A percentile compares a stretch with the other conserved stretches of the same genome.
phyloP scores from a whole-genome alignment of 768 basidiomycete species.

The Tricholoma sp. region DNA sequence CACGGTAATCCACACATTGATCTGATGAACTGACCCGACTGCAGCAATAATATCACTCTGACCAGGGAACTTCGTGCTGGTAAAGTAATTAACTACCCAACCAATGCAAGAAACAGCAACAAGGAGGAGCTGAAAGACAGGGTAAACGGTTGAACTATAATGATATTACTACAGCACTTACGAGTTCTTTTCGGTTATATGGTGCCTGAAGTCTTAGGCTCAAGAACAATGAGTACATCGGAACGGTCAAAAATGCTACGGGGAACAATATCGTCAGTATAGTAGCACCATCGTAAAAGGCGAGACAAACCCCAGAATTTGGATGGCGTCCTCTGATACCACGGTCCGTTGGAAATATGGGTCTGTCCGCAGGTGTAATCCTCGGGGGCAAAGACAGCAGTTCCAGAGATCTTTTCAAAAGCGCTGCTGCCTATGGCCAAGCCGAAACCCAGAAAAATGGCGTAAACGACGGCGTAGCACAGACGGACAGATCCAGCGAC shows the following conservation, averaged over 20 bases:
- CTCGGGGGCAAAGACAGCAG: conserved; percentile 39
- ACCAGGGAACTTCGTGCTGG: conserved; percentile 51
- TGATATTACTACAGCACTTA: conserved; percentile 17
- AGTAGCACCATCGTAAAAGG: neutral
- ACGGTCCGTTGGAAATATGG: conserved; percentile 54
- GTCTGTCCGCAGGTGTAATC: conserved; percentile 59
- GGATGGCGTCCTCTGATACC: conserved; percentile 72
- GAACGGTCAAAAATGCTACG: conserved; percentile 65
- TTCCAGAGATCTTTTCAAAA: conserved; percentile 52
- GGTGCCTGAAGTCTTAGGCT: conserved; percentile 64
- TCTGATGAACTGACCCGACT: conserved; percentile 43
- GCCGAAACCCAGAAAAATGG: conserved; percentile 76
- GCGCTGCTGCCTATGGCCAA: conserved; percentile 74
- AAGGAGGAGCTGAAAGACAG: conserved; percentile 24
- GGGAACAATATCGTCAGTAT: neutral
- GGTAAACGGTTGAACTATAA: neutral
- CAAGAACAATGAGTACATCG: conserved; percentile 61
- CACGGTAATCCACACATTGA: neutral
- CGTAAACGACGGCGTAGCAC: conserved; percentile 76
- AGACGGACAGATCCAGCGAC: conserved; percentile 81
- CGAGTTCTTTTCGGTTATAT: conserved; percentile 51
- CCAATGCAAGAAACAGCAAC: conserved; percentile 62
- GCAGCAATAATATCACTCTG: conserved; percentile 78
- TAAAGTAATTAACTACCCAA: conserved; percentile 78
- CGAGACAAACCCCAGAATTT: conserved; percentile 59